Percentiles rank a stretch among this genome's conserved stretches.
phyloP scores from a whole-genome alignment of 140 eudicot species.

The Flaveria floridana region DNA sequence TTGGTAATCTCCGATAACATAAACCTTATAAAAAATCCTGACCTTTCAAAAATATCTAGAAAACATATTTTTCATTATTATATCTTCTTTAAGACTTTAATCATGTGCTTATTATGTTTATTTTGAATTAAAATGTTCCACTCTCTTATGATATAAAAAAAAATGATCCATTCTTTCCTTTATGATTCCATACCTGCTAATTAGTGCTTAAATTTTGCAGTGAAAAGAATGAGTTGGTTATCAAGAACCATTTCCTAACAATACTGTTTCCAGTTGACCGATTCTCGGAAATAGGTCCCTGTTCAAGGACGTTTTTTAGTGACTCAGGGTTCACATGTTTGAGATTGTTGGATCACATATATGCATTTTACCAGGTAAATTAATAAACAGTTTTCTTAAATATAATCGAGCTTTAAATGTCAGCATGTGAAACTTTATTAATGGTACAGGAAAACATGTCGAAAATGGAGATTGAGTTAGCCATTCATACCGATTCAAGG shows the following conservation, averaged over 20 bases:
- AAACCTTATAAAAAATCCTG: background rate
- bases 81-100: background rate
- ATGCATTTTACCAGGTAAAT: slow-evolving; percentile 81
- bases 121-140: background rate
- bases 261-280: slow-evolving; percentile 86
- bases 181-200: background rate
- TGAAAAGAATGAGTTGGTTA: slow-evolving; percentile 74
- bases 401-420: background rate
- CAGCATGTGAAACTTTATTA: background rate
- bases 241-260: slow-evolving; percentile 74
- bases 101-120: background rate
- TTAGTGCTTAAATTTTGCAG: slow-evolving; percentile 35
- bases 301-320: slow-evolving; percentile 79
- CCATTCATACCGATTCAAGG: slow-evolving; percentile 91
- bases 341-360: slow-evolving; percentile 68
- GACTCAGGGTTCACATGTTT: slow-evolving; percentile 76
- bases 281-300: slow-evolving; percentile 91
- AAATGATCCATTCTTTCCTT: background rate
- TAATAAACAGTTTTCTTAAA: background rate
- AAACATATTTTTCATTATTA: background rate
- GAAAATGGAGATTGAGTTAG: slow-evolving; percentile 61
- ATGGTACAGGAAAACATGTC: slow-evolving; percentile 76
- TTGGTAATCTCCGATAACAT: background rate
- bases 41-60: background rate
- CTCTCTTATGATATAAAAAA: background rate